These are phyloP conservation scores for Chaetomiaceae sp. DNA, from an alignment of 2,329 filamentous ascomycete species.

Conservation along the genomic window DNA sequence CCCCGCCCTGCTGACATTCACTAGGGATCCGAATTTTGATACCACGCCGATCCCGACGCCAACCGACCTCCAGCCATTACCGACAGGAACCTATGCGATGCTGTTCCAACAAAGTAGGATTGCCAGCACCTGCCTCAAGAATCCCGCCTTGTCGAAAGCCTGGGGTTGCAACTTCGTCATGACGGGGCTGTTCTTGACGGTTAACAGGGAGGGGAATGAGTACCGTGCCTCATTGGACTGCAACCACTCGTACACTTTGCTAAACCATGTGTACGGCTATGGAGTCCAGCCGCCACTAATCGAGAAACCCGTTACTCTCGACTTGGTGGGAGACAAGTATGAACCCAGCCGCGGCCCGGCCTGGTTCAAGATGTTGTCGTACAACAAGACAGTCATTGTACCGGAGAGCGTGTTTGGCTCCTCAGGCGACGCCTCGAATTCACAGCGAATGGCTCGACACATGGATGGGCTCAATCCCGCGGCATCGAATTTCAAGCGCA, in stretches of 20 bases:
- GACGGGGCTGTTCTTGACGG: slow-evolving; percentile 34
- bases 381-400: slow-evolving; percentile 54
- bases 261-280: slow-evolving; percentile 41
- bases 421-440: background rate
- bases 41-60: slow-evolving; percentile 49
- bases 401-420: slow-evolving; percentile 31
- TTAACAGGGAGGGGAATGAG: slow-evolving; percentile 32
- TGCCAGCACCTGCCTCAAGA: slow-evolving; percentile 53
- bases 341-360: slow-evolving; percentile 48
- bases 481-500: slow-evolving; percentile 34
- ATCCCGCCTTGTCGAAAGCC: slow-evolving; percentile 49
- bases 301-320: slow-evolving; percentile 34
- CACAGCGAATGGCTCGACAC: slow-evolving; percentile 5
- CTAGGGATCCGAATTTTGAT: slow-evolving; percentile 34
- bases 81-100: slow-evolving; percentile 52
- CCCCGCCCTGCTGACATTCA: slow-evolving; percentile 6
- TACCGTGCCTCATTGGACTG: slow-evolving; percentile 41
- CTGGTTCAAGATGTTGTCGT: slow-evolving; percentile 45
- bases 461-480: slow-evolving; percentile 1
- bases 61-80: slow-evolving; percentile 46
- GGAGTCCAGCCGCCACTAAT: slow-evolving; percentile 51
- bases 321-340: slow-evolving; percentile 48
- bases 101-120: slow-evolving; percentile 46
- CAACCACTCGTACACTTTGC: slow-evolving; percentile 34
- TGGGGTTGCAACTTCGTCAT: slow-evolving; percentile 60